Evolutionary conservation across 345 rosid species (phyloP).

Genomic region (Syzygium oleosum): DNA sequence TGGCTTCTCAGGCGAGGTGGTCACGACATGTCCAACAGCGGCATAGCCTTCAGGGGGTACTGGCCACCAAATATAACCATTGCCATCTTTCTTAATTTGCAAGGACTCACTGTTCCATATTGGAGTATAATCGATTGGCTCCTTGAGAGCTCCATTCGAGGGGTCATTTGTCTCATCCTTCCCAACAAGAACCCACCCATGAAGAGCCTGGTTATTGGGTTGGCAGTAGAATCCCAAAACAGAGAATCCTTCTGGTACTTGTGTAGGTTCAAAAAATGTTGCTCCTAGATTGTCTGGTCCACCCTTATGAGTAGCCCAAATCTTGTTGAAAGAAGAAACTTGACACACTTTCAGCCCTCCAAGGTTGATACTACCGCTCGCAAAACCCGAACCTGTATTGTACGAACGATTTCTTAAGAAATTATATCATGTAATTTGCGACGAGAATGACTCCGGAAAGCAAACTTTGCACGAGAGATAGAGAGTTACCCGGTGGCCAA

Average conservation of each 20-base stretch:
- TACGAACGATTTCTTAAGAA: neutral
- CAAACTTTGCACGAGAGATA: neutral
- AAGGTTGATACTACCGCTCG: slow-evolving; percentile 1
- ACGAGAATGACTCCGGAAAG: neutral
- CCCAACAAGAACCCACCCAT: slow-evolving; percentile 5
- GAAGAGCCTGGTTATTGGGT: slow-evolving; percentile 6
- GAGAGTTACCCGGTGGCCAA: slow-evolving; percentile 20
- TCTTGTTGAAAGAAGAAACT: slow-evolving; percentile 7
- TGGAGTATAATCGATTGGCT: slow-evolving; percentile 5
- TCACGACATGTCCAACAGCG: slow-evolving; percentile 2
- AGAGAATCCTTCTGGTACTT: slow-evolving; percentile 7
- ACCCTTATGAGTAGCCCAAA: slow-evolving; percentile 14
- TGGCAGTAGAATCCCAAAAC: slow-evolving; percentile 10
- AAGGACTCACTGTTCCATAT: slow-evolving; percentile 10
- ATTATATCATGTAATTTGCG: neutral
- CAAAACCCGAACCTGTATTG: slow-evolving; percentile 3
- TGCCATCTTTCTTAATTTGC: slow-evolving; percentile 10
- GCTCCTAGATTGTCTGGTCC: slow-evolving; percentile 12
- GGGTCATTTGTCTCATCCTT: slow-evolving; percentile 1
- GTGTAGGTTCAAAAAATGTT: slow-evolving; percentile 10
- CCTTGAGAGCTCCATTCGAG: neutral
- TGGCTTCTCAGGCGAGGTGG: slow-evolving; percentile 1
- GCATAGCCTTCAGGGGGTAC: slow-evolving; percentile 9
- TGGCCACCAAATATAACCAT: slow-evolving; percentile 11
- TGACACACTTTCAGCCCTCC: slow-evolving; percentile 9